Base-by-base conservation (phyloP, 805 yeast species). In the Candida khao-thaluensis region DNA sequence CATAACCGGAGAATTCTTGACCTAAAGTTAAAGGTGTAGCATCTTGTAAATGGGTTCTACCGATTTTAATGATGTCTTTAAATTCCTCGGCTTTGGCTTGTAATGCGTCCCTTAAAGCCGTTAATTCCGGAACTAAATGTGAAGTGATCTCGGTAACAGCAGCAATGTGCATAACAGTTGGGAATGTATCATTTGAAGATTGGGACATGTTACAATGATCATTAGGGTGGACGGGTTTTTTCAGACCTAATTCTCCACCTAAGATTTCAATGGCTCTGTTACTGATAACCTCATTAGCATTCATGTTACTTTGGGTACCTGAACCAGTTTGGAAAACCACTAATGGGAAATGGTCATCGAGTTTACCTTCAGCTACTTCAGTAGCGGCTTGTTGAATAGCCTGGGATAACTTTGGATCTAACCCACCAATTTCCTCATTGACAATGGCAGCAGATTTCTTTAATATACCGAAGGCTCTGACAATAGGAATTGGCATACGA, bases 321-420 rank as follows among this genome's bases (percentile, higher is more conserved):
- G 96, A 86, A 44, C 99, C 99, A 44, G 99, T 93, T 74, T 93
- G 99, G 85, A 89, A 93, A 25, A 93, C 97, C 43, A 93, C 99
- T 63, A 93, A 75, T 42, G 99, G 99, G 82, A 93, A 93, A 67
- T 93, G 96, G 56, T 85, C 95, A 47, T 80, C 76, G 60, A 93
- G 77, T 65, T 88, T 86, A 50, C 99, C 99, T 53, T 83, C 87
- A 35, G 85, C 74, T 27, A 93, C 98, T 66, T 93, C 99, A 53
- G 89, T 84, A 43, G 98, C 97, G 36, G 98, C 99, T 61, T 81
- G 76, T 69, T 86, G 82, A 60, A 93, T 93, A 37, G 95, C 95
- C 25, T 66, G 70, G 7, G 96, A 81, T 33, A 91, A 59, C 65
- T 83, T 81, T 45, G 95, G 85, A 60, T 91, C 96, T 50, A 91